Evolutionary conservation across 768 basidiomycete genomes (phyloP).

Genomic region (Panus rudis): DNA sequence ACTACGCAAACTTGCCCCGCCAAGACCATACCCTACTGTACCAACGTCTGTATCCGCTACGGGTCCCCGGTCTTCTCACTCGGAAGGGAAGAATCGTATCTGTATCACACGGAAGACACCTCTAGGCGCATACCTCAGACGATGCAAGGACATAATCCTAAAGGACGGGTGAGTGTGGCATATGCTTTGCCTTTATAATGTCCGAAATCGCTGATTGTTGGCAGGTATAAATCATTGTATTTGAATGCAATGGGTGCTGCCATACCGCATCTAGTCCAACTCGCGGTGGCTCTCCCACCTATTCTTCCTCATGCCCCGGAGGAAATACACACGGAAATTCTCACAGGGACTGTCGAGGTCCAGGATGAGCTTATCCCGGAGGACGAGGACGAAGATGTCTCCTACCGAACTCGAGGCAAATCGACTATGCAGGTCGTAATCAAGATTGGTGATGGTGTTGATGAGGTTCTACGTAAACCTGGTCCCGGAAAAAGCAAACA

Average conservation of each 20-base stretch:
- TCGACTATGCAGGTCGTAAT: conserved; percentile 57
- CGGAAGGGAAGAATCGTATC: conserved; percentile 75
- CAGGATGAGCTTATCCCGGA: conserved; percentile 76
- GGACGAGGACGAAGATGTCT: conserved; percentile 66
- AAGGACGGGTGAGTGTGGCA: conserved; percentile 54
- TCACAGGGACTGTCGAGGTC: conserved; percentile 66
- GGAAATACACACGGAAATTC: conserved; percentile 55
- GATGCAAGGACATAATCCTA: conserved; percentile 67
- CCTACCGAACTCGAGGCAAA: conserved; percentile 56
- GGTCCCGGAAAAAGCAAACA: not conserved
- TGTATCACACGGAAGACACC: conserved; percentile 74
- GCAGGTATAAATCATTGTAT: conserved; percentile 66
- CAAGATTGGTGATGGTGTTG: conserved; percentile 56
- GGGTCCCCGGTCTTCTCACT: conserved; percentile 72
- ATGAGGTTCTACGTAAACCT: conserved; percentile 26
- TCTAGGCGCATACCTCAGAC: conserved; percentile 64
- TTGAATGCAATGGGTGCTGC: conserved; percentile 85
- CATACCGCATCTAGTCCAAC: conserved; percentile 70
- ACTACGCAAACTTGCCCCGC: conserved; percentile 64
- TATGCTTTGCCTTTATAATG: not conserved
- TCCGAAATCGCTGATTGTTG: not conserved
- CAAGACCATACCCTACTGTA: conserved; percentile 72
- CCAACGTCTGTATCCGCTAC: conserved; percentile 70
- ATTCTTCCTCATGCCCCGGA: conserved; percentile 60
- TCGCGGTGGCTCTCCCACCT: conserved; percentile 63